Evolutionary conservation across 768 basidiomycete genomes (phyloP).

Genomic region (Panellus pusillus): DNA sequence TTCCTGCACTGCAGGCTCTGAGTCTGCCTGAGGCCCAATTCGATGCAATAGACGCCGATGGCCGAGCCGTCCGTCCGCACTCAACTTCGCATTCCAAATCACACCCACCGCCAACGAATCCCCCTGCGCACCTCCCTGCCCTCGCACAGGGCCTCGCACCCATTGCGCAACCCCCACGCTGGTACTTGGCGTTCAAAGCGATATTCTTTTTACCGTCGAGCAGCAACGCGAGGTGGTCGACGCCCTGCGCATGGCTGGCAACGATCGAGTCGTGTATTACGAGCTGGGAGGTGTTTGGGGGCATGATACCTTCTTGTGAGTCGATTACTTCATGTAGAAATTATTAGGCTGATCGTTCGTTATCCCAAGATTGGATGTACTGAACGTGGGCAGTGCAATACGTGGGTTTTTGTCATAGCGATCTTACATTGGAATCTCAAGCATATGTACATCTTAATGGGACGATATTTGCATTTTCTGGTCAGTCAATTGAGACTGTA

Average conservation of each 20-base stretch:
- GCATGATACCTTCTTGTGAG: slow-evolving; percentile 94
- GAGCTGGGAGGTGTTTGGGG: slow-evolving; percentile 99
- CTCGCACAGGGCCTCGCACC: slow-evolving; percentile 79
- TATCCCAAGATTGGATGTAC: slow-evolving; percentile 68
- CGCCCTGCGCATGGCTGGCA: slow-evolving; percentile 88
- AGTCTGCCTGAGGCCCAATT: slow-evolving; percentile 42
- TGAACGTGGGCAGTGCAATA: slow-evolving; percentile 90
- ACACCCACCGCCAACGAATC: slow-evolving; percentile 70
- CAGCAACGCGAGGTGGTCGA: slow-evolving; percentile 95
- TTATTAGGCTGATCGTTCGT: slow-evolving; percentile 3
- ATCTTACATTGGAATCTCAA: background rate
- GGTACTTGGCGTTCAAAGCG: slow-evolving; percentile 92
- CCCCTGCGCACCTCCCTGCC: slow-evolving; percentile 71
- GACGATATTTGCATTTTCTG: background rate
- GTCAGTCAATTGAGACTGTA: slow-evolving; percentile 10
- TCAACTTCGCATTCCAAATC: slow-evolving; percentile 61
- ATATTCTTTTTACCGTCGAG: slow-evolving; percentile 95
- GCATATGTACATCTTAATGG: background rate
- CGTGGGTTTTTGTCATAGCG: slow-evolving; percentile 75
- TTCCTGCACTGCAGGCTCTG: slow-evolving; percentile 69
- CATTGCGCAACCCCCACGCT: slow-evolving; percentile 80
- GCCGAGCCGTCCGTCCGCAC: slow-evolving; percentile 26
- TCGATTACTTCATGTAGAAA: slow-evolving; percentile 19
- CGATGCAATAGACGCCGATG: slow-evolving; percentile 31
- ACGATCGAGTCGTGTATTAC: slow-evolving; percentile 88